These are phyloP conservation scores for Alternaria novae-zelandiae DNA, from an alignment of 2,329 filamentous ascomycete genomes.

Conservation along the genomic window DNA sequence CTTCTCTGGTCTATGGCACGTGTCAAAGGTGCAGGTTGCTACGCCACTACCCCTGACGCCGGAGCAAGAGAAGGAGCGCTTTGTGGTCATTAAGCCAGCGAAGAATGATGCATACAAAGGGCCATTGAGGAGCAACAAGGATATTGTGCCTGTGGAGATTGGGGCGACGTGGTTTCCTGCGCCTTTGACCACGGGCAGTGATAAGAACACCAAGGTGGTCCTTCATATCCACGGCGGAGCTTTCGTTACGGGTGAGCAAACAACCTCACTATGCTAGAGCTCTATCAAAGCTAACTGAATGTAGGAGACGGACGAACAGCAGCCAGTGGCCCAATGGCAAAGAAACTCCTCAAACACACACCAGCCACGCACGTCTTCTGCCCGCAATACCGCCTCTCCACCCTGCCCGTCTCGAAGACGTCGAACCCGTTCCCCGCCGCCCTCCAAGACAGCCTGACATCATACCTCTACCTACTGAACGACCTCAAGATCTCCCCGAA, in stretches of 20 bases:
- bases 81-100: constrained; percentile 41
- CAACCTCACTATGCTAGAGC: too few species aligned
- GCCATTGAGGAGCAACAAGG: constrained; percentile 35
- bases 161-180: constrained; percentile 54
- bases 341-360: constrained; percentile 46
- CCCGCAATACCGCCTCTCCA: constrained; percentile 58
- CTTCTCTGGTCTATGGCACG: constrained; percentile 42
- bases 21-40: constrained; percentile 32
- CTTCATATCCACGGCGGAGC: constrained; percentile 60
- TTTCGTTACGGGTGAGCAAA: constrained; percentile 48
- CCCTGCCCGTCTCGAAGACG: constrained; percentile 42
- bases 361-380: constrained; percentile 50
- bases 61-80: constrained; percentile 49
- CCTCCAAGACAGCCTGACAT: constrained; percentile 57
- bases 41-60: constrained; percentile 45
- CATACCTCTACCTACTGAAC: constrained; percentile 56
- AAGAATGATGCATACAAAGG: constrained; percentile 35
- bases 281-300: not conserved
- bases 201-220: constrained; percentile 43
- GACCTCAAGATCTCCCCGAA: constrained; percentile 47
- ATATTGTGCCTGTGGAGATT: constrained; percentile 47
- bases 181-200: constrained; percentile 17
- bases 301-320: constrained; percentile 45
- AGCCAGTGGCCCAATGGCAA: constrained; percentile 40
- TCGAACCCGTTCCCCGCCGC: constrained; percentile 59